phyloP scores from a whole-genome alignment of 73 alveolate species.

The Paramecium caudatum region DNA sequence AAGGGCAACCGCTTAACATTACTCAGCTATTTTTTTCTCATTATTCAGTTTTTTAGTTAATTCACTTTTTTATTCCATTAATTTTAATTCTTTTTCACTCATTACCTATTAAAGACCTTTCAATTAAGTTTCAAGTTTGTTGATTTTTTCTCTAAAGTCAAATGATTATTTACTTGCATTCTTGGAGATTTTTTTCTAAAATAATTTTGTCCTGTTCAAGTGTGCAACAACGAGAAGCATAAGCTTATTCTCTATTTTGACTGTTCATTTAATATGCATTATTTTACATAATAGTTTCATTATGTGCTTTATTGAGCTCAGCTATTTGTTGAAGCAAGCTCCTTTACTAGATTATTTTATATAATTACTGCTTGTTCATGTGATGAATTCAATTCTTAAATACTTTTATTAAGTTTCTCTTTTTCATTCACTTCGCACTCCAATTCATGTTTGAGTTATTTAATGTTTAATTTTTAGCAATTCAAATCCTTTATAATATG shows the following conservation, averaged over 20 bases:
- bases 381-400: not conserved
- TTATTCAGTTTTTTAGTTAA: not conserved
- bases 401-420: constrained; percentile 28
- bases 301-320: constrained; percentile 40
- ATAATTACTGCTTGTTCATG: constrained; percentile 49
- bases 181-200: not conserved
- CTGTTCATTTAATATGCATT: not conserved
- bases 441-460: constrained; percentile 26
- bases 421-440: constrained; percentile 33
- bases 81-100: constrained; percentile 25
- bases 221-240: not conserved
- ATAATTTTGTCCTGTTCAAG: constrained; percentile 44
- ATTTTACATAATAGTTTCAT: constrained; percentile 37
- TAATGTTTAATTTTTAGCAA: not conserved
- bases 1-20: constrained; percentile 21
- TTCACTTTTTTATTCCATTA: constrained; percentile 10
- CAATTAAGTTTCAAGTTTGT: not conserved
- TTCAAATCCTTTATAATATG: constrained; percentile 11
- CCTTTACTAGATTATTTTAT: constrained; percentile 38
- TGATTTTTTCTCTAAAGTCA: not conserved
- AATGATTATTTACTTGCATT: constrained; percentile 35
- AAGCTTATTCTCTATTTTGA: not conserved
- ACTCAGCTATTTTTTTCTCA: constrained; percentile 19
- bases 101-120: not conserved
- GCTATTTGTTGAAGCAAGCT: constrained; percentile 36